A percentile compares a stretch with the other conserved stretches of the same genome.
These are phyloP conservation scores for Serendipita sp. DNA, from an alignment of 768 basidiomycete genomes.

Conservation along the genomic window DNA sequence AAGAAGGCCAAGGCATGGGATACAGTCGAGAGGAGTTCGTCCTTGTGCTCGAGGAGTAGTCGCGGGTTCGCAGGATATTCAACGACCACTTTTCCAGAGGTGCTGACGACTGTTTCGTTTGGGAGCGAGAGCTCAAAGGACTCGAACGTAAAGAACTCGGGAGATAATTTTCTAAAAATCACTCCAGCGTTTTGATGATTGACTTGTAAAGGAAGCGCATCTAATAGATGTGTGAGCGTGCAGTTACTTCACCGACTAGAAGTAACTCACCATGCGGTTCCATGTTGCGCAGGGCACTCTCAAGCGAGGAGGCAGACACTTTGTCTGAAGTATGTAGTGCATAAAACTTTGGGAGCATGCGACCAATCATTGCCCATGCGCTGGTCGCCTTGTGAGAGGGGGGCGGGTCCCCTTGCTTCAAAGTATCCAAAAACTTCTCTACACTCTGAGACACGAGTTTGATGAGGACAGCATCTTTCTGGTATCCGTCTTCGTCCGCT, in stretches of 20 bases:
- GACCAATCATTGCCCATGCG: not conserved
- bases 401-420: not conserved
- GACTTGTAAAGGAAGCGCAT: constrained; percentile 23
- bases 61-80: constrained; percentile 32
- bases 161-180: constrained; percentile 12
- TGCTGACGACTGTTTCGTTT: constrained; percentile 21
- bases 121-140: constrained; percentile 30
- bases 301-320: not conserved
- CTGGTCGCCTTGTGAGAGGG: not conserved
- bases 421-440: not conserved
- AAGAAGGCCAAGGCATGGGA: constrained; percentile 26
- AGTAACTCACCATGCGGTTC: not conserved
- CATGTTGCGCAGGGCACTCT: not conserved
- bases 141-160: constrained; percentile 23
- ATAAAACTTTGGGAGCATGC: not conserved
- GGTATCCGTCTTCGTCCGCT: constrained; percentile 13
- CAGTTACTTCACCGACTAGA: not conserved
- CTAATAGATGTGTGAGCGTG: constrained; percentile 22
- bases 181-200: constrained; percentile 33
- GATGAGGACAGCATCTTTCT: constrained; percentile 14
- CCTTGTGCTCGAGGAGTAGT: constrained; percentile 18
- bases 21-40: constrained; percentile 15
- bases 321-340: not conserved
- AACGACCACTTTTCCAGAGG: constrained; percentile 28
- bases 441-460: not conserved